A percentile compares a stretch with the other conserved stretches of the same genome.
phyloP scores from a whole-genome alignment of 1,284 basidiomycete species.

The Malassezia furfur region DNA sequence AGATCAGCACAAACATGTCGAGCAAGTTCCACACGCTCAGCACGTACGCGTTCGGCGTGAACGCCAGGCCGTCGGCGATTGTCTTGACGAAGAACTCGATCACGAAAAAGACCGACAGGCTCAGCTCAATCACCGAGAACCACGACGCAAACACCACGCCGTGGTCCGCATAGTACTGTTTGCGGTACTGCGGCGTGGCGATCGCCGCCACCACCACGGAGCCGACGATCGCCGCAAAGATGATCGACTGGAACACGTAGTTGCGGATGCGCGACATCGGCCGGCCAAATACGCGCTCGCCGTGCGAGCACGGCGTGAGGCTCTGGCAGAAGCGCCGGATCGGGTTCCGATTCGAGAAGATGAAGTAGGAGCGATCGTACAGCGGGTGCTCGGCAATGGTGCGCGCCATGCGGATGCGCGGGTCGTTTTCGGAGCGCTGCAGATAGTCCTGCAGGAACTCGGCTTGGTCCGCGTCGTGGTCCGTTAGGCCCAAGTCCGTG shows the following conservation, averaged over 20 bases:
- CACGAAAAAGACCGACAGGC: slow-evolving; percentile 67
- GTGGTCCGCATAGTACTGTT: slow-evolving; percentile 59
- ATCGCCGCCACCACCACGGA: slow-evolving; percentile 75
- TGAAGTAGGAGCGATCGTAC: slow-evolving; percentile 82
- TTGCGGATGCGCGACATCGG: slow-evolving; percentile 53
- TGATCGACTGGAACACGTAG: slow-evolving; percentile 64
- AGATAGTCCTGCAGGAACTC: slow-evolving; percentile 26
- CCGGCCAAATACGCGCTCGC: slow-evolving; percentile 59
- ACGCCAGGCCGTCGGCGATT: slow-evolving; percentile 73
- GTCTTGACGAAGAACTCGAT: slow-evolving; percentile 83
- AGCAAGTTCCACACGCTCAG: slow-evolving; percentile 84
- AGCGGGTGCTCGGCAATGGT: slow-evolving; percentile 81
- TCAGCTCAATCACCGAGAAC: slow-evolving; percentile 75
- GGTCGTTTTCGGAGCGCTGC: slow-evolving; percentile 56
- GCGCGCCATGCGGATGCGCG: slow-evolving; percentile 69
- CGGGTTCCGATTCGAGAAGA: slow-evolving; percentile 71
- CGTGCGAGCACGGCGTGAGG: slow-evolving; percentile 70
- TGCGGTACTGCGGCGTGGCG: slow-evolving; percentile 77
- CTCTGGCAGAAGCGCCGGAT: slow-evolving; percentile 72
- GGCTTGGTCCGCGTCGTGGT: slow-evolving; percentile 18
- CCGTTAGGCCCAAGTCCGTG: slow-evolving; percentile 33
- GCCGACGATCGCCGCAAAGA: slow-evolving; percentile 69
- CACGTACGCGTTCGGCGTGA: slow-evolving; percentile 88
- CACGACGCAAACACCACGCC: slow-evolving; percentile 64
- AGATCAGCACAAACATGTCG: slow-evolving; percentile 76